These are phyloP conservation scores for Olyra latifolia DNA, from an alignment of 176 grass and related monocot species.

Conservation along the genomic window DNA sequence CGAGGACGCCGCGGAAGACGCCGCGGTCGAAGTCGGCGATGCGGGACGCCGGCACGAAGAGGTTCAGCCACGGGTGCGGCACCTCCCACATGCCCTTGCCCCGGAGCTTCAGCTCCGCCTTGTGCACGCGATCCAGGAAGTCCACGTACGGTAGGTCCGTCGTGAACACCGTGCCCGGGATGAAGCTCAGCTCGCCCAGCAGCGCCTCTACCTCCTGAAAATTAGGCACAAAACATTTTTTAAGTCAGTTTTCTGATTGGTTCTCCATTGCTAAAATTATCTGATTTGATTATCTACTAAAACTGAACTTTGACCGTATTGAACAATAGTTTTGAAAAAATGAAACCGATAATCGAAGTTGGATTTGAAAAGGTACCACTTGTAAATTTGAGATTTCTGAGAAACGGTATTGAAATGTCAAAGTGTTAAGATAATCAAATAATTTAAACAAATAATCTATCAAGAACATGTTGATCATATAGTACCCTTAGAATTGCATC, in stretches of 20 bases:
- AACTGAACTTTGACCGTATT: no score
- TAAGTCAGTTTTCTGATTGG: no score
- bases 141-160: slow-evolving; percentile 89
- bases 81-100: slow-evolving; percentile 90
- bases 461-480: no score
- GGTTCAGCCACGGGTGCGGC: slow-evolving; percentile 96
- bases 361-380: no score
- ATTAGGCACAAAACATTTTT: rapidly evolving
- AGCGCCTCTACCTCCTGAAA: slow-evolving; percentile 75
- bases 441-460: no score
- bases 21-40: slow-evolving; percentile 83
- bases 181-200: slow-evolving; percentile 64
- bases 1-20: slow-evolving; percentile 80
- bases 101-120: slow-evolving; percentile 81
- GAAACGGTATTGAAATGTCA: no score
- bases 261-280: no score
- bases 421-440: no score
- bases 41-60: slow-evolving; percentile 87
- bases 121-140: slow-evolving; percentile 91
- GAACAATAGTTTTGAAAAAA: no score
- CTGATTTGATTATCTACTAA: no score
- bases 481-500: neutral
- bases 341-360: no score
- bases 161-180: slow-evolving; percentile 78
- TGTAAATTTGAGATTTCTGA: no score